These are phyloP conservation scores for Purshia tridentata DNA, from an alignment of 306 rosid genomes.

Conservation along the genomic window DNA sequence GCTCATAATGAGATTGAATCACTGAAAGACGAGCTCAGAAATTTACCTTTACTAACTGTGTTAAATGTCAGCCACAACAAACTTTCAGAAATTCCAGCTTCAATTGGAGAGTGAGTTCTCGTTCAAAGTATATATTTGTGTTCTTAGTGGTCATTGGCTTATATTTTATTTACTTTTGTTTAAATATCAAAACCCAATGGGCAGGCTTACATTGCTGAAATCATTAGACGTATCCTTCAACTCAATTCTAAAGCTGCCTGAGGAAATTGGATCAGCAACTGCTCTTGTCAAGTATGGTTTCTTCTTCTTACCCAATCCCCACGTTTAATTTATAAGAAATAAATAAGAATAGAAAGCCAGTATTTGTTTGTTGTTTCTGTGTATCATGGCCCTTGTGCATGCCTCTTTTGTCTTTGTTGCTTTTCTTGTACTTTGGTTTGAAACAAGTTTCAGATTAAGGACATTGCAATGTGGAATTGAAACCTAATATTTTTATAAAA, in stretches of 20 bases:
- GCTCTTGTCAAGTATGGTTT: conserved; percentile 77
- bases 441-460: background rate
- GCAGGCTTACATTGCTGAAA: conserved; percentile 70
- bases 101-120: conserved; percentile 87
- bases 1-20: conserved; percentile 73
- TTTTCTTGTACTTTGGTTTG: background rate
- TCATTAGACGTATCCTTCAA: conserved; percentile 77
- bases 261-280: conserved; percentile 74
- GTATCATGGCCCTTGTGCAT: background rate
- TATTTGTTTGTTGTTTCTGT: background rate
- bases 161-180: background rate
- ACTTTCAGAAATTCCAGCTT: conserved; percentile 70
- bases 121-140: background rate
- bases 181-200: conserved; percentile 13
- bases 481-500: background rate
- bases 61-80: conserved; percentile 84
- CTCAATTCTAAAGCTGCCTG: conserved; percentile 51
- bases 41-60: conserved; percentile 59
- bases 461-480: background rate
- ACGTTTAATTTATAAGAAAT: background rate
- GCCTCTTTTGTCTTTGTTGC: background rate
- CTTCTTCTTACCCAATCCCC: background rate
- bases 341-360: background rate
- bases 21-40: conserved; percentile 67
- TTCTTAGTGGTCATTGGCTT: conserved; percentile 10